A percentile compares a stretch with the other conserved stretches of the same genome.
phyloP scores from a whole-genome alignment of 257 asterid genomes.

The Dorcoceras hygrometricum region DNA sequence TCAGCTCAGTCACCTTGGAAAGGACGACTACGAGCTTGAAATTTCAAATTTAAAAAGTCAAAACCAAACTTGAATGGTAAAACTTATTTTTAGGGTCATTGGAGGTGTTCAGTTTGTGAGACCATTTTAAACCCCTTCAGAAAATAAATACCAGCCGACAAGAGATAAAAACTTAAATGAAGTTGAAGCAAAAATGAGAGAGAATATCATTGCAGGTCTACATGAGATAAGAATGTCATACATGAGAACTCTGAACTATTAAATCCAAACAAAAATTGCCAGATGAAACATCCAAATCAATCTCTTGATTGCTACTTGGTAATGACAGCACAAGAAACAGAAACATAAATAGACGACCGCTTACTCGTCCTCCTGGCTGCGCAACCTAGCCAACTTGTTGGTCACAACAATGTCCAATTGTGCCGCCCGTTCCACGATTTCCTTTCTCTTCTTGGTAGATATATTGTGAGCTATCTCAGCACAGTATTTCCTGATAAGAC shows the following conservation, averaged over 20 bases:
- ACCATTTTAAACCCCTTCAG: neutral
- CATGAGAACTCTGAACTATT: neutral
- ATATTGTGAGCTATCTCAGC: conserved; percentile 48
- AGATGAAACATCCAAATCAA: neutral
- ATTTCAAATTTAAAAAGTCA: too few species aligned
- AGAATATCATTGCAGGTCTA: conserved; percentile 4
- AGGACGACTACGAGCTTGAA: neutral
- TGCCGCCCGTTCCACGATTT: conserved; percentile 46
- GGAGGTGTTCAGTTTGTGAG: neutral
- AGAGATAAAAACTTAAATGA: neutral
- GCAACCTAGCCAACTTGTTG: conserved; percentile 48
- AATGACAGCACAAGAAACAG: neutral
- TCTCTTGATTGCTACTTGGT: neutral
- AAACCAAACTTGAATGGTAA: neutral
- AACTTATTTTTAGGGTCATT: neutral
- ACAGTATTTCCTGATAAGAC: conserved; percentile 25
- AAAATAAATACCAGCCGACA: neutral
- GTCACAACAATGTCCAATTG: conserved; percentile 47
- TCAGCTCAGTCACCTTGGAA: too few species aligned
- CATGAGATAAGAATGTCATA: conserved; percentile 9
- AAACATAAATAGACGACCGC: neutral
- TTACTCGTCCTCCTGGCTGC: conserved; percentile 54
- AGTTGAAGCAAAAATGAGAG: neutral
- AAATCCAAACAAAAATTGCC: conserved; percentile 11
- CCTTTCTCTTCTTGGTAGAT: conserved; percentile 43